Base-by-base conservation (phyloP, 2,329 filamentous ascomycete genomes). In the Botrytis fragariae region DNA sequence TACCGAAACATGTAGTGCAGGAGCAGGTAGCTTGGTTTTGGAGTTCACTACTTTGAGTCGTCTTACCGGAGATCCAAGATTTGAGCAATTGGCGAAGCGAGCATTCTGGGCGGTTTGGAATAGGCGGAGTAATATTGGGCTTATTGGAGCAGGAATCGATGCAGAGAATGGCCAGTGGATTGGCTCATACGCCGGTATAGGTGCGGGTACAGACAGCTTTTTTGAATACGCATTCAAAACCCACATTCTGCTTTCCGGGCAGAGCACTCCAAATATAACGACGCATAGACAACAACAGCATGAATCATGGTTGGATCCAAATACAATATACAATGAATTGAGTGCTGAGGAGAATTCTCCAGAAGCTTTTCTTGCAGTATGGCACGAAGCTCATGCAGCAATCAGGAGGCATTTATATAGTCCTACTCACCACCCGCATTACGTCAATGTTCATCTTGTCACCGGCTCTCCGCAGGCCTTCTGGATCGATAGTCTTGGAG, bases 51-150 rank as follows among this genome's bases (percentile, higher is more conserved):
- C 95, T 0, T 86, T 99, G 64, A 98, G 94, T 79, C 89, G 96
- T 37, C 85, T 99, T 64, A 97, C 94, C 0, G 94, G 93, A 18
- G 93, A 98, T 80, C 84, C 87, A 16, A 89, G 93, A n/a, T 99
- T 97, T 79, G 96, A 99, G 82, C 90, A 92, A 79, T 87, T 93
- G 25, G 95, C 93, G 0, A 98, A 98, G 82, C 87, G 93, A 73
- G 95, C 96, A 0, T 99, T 99, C 79, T 98, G 95, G 94, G 92
- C 95, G 37, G 93, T 99, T n/a, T 99, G 96, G 96, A 86, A 91
- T 61, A 87, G 93, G 72, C 89, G 95, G 76, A 98, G 93, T 81
- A 88, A 90, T 59, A 93, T 97, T 78, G 94, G 93, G 6, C 86
- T 99, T 37, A 91, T 99, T 75, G 96, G 95, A 12, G 92, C 94